Base-by-base conservation (phyloP, 495 filamentous ascomycete genomes). In the Aspergillus mulundensis region DNA sequence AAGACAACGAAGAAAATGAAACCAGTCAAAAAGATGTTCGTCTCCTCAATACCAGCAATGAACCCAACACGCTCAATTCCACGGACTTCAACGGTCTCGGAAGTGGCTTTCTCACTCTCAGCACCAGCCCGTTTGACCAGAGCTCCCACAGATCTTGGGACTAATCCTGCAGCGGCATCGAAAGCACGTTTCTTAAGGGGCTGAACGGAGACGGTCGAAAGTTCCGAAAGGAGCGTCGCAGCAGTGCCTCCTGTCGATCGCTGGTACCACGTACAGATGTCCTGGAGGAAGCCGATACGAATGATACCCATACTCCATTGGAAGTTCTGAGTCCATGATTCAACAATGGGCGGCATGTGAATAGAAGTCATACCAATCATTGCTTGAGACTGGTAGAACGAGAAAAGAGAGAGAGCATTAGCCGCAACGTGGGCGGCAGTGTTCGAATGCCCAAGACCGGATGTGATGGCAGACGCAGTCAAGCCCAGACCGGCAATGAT, bases 291-390 rank as follows among this genome's bases (percentile, higher is more conserved):
- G 40, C 78, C 77, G 54, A 98, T 81, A 50, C 82, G 81, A 65
- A 98, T 95, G 65, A 98, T 92, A 63, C 94, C 94, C 90, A 98
- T 95, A 68, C 85, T 93, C 94, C 94, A 98, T 70, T 93, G 87
- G 77, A 97, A 97, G 66, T 97, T 94, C 76, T 97, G 93, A 0
- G 93, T 96, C 94, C 94, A 98, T 0, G 93, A 80, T 64, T 87
- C 81, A 41, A 95, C 94, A 46, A 95, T 88, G 0, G 94, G 94
- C 3, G 94, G 94, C 48, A 96, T 83, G 21, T 80, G 79, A n/a
- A 97, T 85, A 12, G 87, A 80, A 32, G 84, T 88, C 78, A 97
- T 87, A 43, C 92, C 94, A 59, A 96, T 78, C 70, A 98, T 91
- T n/a, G 94, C 92, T 68, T 97, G 94, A 12, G 89, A 86, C 69